These are phyloP conservation scores for Penicillium cinerascens DNA, from an alignment of 495 filamentous ascomycete species.

Conservation along the genomic window DNA sequence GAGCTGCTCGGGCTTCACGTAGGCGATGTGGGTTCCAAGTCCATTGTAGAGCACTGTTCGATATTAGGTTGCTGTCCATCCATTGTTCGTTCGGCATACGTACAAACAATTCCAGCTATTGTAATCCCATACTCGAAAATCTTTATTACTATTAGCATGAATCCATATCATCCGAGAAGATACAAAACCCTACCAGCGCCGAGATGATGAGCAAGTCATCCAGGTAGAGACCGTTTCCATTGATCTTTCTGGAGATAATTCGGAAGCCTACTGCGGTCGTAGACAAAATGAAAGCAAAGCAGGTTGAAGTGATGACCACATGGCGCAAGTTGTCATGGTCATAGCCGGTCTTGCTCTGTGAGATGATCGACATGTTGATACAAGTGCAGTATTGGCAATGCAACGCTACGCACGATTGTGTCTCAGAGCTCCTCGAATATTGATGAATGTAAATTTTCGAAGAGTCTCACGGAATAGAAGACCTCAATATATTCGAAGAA, in stretches of 20 bases:
- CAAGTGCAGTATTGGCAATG: neutral
- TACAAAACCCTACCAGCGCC: constrained; percentile 11
- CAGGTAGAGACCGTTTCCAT: constrained; percentile 16
- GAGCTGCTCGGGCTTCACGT: constrained; percentile 15
- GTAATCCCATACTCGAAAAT: constrained; percentile 22
- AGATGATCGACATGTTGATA: constrained; percentile 9
- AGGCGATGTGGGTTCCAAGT: constrained; percentile 19
- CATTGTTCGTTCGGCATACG: neutral
- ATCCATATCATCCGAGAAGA: neutral
- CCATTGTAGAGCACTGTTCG: constrained; percentile 21
- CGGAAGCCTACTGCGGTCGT: constrained; percentile 22
- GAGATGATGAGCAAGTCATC: constrained; percentile 23
- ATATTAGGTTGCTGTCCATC: neutral
- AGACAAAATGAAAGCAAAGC: constrained; percentile 25
- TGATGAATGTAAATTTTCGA: too few species aligned
- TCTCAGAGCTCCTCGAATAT: too few species aligned
- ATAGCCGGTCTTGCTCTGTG: constrained; percentile 7
- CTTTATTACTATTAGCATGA: neutral
- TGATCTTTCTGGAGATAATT: constrained; percentile 21
- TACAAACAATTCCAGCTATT: constrained; percentile 22
- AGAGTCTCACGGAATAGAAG: too few species aligned
- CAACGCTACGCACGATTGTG: too few species aligned
- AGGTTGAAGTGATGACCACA: constrained; percentile 25
- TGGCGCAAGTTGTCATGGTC: constrained; percentile 23
- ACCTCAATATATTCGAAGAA: too few species aligned